Conservation (phyloP, 225 moss, liverwort and hornwort species). For the Polytrichum commune region DNA sequence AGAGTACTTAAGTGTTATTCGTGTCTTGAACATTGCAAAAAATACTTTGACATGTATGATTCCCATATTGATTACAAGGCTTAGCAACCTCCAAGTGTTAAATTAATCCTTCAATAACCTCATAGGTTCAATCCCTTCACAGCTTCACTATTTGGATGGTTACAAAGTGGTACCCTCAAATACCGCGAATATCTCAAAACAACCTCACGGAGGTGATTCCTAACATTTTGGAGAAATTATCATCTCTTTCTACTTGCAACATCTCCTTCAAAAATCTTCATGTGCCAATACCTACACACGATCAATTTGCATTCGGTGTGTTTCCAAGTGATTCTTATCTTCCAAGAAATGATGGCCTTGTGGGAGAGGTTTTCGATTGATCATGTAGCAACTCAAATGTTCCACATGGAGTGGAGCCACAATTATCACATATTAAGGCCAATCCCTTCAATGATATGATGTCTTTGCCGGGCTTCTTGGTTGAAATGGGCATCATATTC, state of each 20-base stretch:
- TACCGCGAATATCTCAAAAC: not conserved
- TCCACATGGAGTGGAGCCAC: not conserved
- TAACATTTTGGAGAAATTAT: not conserved
- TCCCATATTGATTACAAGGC: not conserved
- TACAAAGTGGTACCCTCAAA: not conserved
- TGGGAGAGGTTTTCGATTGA: not conserved
- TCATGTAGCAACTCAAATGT: not conserved
- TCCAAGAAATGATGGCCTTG: conserved; percentile 6
- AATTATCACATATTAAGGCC: not conserved
- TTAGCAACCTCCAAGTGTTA: conserved; percentile 7
- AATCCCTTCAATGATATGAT: not conserved
- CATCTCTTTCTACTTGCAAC: not conserved
- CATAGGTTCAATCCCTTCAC: not conserved
- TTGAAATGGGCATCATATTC: not conserved
- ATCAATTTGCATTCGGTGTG: not conserved
- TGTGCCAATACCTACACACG: not conserved
- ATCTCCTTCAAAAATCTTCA: conserved; percentile 12
- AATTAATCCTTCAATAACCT: conserved; percentile 9
- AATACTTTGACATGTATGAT: conserved; percentile 1
- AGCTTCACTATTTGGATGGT: conserved; percentile 4
- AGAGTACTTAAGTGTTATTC: not conserved
- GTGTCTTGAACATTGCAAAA: not conserved
- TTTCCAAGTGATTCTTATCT: not conserved
- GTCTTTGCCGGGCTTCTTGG: not conserved
- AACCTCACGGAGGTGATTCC: not conserved